phyloP scores from a whole-genome alignment of 1,139 yeast genomes.

The Geotrichum australiense region DNA sequence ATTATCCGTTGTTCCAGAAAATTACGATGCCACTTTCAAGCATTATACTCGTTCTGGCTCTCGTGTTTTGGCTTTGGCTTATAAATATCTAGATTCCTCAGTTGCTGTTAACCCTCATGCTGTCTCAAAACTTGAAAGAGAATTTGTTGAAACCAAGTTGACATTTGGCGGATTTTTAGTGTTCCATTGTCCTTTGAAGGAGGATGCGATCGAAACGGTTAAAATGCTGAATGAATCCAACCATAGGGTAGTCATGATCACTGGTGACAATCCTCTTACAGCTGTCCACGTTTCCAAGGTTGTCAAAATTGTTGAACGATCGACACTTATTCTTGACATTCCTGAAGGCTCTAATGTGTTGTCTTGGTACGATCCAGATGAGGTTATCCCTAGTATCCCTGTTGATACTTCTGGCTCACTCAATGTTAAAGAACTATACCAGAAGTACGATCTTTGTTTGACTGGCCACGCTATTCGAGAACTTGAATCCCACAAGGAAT shows the following conservation, averaged over 20 bases:
- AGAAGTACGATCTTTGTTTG: slow-evolving; percentile 75
- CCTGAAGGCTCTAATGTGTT: slow-evolving; percentile 65
- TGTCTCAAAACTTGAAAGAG: slow-evolving; percentile 57
- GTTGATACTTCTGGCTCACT: slow-evolving; percentile 55
- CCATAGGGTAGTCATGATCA: slow-evolving; percentile 90
- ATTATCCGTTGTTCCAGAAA: slow-evolving; percentile 62
- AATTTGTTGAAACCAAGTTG: slow-evolving; percentile 65
- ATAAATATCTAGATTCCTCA: slow-evolving; percentile 57
- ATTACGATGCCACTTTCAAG: slow-evolving; percentile 81
- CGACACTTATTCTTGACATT: slow-evolving; percentile 78
- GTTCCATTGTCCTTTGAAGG: slow-evolving; percentile 94
- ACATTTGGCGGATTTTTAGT: slow-evolving; percentile 89
- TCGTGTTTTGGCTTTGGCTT: slow-evolving; percentile 91
- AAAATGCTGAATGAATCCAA: slow-evolving; percentile 90
- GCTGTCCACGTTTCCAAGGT: slow-evolving; percentile 97
- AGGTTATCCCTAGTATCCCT: slow-evolving; percentile 68
- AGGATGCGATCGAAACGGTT: slow-evolving; percentile 85
- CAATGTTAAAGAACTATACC: slow-evolving; percentile 47
- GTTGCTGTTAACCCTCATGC: slow-evolving; percentile 40
- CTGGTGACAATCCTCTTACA: slow-evolving; percentile 98
- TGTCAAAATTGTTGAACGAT: slow-evolving; percentile 78
- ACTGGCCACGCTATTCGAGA: slow-evolving; percentile 85
- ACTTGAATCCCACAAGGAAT: slow-evolving; percentile 48
- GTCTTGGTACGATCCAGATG: slow-evolving; percentile 82
- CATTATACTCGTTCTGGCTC: slow-evolving; percentile 93